phyloP scores from a whole-genome alignment of 139 green algal genomes.

The Closterium sp. region DNA sequence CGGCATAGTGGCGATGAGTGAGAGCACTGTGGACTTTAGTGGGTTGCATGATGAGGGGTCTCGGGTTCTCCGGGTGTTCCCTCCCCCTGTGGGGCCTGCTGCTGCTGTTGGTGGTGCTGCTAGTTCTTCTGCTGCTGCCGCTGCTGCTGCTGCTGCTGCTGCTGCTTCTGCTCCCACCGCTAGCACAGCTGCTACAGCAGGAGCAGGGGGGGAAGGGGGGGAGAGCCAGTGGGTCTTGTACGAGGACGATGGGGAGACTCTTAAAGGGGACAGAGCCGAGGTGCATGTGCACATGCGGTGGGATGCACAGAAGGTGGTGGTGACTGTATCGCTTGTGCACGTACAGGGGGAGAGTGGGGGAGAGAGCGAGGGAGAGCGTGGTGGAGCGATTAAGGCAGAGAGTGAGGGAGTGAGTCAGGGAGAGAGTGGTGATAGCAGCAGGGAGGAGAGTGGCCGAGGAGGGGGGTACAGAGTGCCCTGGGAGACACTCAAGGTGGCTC shows the following conservation, averaged over 20 bases:
- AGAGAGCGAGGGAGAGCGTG: no score
- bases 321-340: background rate
- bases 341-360: no score
- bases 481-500: background rate
- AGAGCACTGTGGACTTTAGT: conserved; percentile 10
- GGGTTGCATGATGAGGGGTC: conserved; percentile 32
- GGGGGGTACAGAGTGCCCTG: background rate
- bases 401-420: background rate
- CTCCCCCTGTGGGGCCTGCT: background rate
- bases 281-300: background rate
- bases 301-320: background rate
- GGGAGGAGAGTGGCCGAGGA: background rate
- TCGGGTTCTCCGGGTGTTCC: conserved; percentile 32
- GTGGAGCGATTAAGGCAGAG: background rate
- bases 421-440: background rate
- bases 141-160: background rate
- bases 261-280: background rate
- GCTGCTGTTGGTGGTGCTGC: background rate
- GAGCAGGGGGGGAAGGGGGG: background rate
- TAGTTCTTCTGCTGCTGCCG: background rate
- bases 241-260: background rate
- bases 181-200: background rate
- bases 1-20: conserved; percentile 21
- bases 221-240: background rate
- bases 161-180: background rate